These are phyloP conservation scores for Hymenotorrendiella dingleyae DNA, from an alignment of 2,329 filamentous ascomycete genomes.

Conservation along the genomic window DNA sequence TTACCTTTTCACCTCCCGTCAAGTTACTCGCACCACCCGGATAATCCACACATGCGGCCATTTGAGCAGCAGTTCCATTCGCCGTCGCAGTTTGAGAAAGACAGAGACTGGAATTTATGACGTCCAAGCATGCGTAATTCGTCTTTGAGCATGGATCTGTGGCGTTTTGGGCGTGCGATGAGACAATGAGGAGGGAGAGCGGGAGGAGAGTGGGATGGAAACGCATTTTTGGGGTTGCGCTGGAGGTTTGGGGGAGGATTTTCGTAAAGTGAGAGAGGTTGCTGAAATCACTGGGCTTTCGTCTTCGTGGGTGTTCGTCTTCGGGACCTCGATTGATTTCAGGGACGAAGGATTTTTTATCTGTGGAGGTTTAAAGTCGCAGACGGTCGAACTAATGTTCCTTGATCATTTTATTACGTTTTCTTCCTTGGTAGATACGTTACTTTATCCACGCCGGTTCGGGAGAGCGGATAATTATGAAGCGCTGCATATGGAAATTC, in stretches of 20 bases:
- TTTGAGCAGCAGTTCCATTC: slow-evolving; percentile 5
- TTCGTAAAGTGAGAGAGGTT: too few relatives aligned
- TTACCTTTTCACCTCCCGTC: slow-evolving; percentile 13
- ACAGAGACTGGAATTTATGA: slow-evolving; percentile 13
- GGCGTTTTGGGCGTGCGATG: not conserved
- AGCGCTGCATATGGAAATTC: too few relatives aligned
- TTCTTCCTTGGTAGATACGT: too few relatives aligned
- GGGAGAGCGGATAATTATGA: too few relatives aligned
- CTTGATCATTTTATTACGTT: too few relatives aligned
- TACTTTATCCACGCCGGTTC: too few relatives aligned
- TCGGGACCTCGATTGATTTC: too few relatives aligned
- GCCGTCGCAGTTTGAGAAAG: slow-evolving; percentile 8
- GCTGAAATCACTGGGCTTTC: too few relatives aligned
- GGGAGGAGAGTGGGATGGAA: slow-evolving; percentile 1
- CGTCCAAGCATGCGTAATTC: slow-evolving; percentile 8
- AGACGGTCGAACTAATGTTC: too few relatives aligned
- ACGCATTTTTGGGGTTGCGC: slow-evolving; percentile 1
- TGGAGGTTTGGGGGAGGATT: not conserved
- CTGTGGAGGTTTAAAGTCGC: too few relatives aligned
- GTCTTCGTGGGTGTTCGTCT: too few relatives aligned
- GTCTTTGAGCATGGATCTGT: slow-evolving; percentile 6
- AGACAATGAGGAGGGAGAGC: slow-evolving; percentile 2
- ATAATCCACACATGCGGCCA: slow-evolving; percentile 11
- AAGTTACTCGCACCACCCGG: slow-evolving; percentile 7
- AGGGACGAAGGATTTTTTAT: too few relatives aligned